A percentile compares a stretch with the other conserved stretches of the same genome.
phyloP scores from a whole-genome alignment of 2,329 filamentous ascomycete genomes.

The Cladobotryum protrusum region DNA sequence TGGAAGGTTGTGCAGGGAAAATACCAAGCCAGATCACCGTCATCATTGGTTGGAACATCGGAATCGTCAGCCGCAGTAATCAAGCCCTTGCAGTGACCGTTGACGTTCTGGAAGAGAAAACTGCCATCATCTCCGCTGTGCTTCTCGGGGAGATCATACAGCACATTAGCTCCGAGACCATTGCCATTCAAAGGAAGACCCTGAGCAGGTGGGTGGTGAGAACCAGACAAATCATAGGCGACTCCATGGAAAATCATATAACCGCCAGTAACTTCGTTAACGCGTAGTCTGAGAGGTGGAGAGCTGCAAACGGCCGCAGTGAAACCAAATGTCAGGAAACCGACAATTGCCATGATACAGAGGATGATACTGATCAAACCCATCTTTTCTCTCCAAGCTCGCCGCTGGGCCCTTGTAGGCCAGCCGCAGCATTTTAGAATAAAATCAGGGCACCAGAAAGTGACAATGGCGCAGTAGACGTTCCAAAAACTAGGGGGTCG shows the following conservation, averaged over 20 bases:
- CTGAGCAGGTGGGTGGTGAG: slow-evolving; percentile 70
- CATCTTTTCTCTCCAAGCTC: slow-evolving; percentile 98
- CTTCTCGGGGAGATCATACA: slow-evolving; percentile 78
- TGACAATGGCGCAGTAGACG: slow-evolving; percentile 87
- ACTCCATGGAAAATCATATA: slow-evolving; percentile 97
- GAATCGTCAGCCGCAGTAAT: slow-evolving; percentile 68
- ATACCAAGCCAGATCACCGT: slow-evolving; percentile 84
- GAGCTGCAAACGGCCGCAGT: slow-evolving; percentile 77
- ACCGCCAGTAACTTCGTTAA: slow-evolving; percentile 73
- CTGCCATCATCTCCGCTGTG: slow-evolving; percentile 88
- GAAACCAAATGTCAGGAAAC: slow-evolving; percentile 95
- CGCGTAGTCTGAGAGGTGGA: slow-evolving; percentile 64
- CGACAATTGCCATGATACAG: slow-evolving; percentile 79
- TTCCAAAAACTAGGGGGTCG: slow-evolving; percentile 87
- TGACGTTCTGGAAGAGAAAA: slow-evolving; percentile 97
- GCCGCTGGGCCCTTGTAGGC: slow-evolving; percentile 74
- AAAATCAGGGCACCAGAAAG: slow-evolving; percentile 89
- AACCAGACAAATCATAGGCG: slow-evolving; percentile 76
- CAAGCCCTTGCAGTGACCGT: slow-evolving; percentile 87
- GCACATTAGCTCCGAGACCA: slow-evolving; percentile 61
- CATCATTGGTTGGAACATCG: slow-evolving; percentile 68
- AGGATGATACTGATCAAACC: slow-evolving; percentile 92
- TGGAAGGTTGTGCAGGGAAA: slow-evolving; percentile 90
- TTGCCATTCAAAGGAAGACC: slow-evolving; percentile 59
- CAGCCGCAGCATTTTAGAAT: slow-evolving; percentile 78